Conservation (phyloP, 352 stramenopile genomes). For the Globisporangium middletonii region DNA sequence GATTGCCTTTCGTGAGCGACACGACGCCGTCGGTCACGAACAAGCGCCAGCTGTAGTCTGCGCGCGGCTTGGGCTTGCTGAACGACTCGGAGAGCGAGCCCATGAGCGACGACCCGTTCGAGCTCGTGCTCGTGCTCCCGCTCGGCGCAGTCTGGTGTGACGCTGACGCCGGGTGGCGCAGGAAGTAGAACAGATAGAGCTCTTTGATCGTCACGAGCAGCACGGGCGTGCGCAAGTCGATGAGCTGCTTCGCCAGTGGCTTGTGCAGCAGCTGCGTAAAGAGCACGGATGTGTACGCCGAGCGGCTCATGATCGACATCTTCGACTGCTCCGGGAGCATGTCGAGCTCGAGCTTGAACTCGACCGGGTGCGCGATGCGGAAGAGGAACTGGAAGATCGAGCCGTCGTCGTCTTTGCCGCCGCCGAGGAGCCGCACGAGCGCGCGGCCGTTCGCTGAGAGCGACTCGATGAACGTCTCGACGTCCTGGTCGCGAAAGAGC, state of each 20-base stretch:
- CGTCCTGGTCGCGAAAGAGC: constrained; percentile 38
- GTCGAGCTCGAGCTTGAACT: constrained; percentile 78
- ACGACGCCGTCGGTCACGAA: constrained; percentile 64
- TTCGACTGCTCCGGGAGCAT: constrained; percentile 81
- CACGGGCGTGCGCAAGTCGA: constrained; percentile 70
- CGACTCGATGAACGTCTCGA: constrained; percentile 44
- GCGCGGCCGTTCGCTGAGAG: constrained; percentile 46
- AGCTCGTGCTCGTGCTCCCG: not conserved
- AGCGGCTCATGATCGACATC: constrained; percentile 61
- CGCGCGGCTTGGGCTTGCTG: constrained; percentile 36
- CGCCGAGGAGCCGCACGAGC: constrained; percentile 52
- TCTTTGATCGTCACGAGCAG: constrained; percentile 82
- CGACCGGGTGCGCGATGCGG: constrained; percentile 61
- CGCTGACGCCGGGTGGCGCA: constrained; percentile 68
- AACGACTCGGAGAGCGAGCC: constrained; percentile 48
- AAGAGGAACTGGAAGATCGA: constrained; percentile 83
- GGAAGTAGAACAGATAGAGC: constrained; percentile 82
- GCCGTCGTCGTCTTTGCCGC: constrained; percentile 52
- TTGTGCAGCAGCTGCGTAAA: constrained; percentile 85
- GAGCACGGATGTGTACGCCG: constrained; percentile 53
- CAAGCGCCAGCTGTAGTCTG: constrained; percentile 62
- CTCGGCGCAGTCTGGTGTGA: constrained; percentile 48
- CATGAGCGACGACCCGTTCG: constrained; percentile 28
- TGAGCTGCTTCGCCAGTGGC: constrained; percentile 64
- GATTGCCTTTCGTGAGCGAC: constrained; percentile 61